Conservation (phyloP, 768 basidiomycete species). For the Lactifluus rugatus region DNA sequence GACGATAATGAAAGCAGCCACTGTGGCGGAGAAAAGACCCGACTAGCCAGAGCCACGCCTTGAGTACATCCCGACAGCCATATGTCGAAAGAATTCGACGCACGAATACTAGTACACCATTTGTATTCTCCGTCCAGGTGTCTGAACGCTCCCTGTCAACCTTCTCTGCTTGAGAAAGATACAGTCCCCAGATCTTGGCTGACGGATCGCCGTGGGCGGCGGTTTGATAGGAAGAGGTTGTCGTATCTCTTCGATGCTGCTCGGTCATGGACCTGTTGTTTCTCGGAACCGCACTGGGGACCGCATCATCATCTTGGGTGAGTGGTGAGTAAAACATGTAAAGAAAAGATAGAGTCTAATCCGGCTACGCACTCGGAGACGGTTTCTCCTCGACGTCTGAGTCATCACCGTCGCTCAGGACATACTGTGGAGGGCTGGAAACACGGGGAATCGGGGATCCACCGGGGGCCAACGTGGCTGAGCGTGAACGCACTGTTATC, state of each 20-base stretch:
- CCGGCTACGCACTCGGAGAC: background rate
- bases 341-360: no score
- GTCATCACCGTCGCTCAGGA: background rate
- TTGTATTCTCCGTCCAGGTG: background rate
- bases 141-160: background rate
- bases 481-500: background rate
- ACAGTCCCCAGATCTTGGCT: background rate
- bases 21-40: background rate
- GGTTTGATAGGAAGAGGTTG: background rate
- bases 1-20: background rate
- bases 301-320: background rate
- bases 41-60: background rate
- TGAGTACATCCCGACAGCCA: background rate
- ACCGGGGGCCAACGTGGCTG: background rate
- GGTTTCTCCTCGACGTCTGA: background rate
- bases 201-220: background rate
- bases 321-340: background rate
- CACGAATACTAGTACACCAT: background rate
- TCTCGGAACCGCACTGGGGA: background rate
- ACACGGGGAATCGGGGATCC: background rate
- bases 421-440: background rate
- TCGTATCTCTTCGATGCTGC: background rate
- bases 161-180: background rate
- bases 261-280: background rate
- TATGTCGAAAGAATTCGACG: background rate